Evolutionary conservation across 176 grass and related monocot genomes (phyloP).

Genomic region (Sorghum bicolor): DNA sequence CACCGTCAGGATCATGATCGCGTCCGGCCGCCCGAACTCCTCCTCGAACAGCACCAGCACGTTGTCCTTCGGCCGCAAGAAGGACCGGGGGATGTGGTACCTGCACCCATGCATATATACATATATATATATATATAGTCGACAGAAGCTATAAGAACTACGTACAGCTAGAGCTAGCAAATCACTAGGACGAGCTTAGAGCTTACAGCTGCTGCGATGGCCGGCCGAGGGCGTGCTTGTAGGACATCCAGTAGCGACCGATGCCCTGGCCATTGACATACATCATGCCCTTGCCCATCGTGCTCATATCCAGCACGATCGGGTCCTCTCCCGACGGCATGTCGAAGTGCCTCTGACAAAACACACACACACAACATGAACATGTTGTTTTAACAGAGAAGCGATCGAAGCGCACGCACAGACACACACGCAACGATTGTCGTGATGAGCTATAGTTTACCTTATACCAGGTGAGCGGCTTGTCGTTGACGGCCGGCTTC

Average conservation of each 20-base stretch:
- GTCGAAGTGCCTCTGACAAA: conserved; percentile 51
- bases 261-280: conserved; percentile 69
- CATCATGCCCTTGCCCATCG: conserved; percentile 71
- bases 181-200: not conserved
- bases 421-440: not conserved
- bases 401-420: too few relatives aligned
- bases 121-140: not conserved
- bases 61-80: conserved; percentile 57
- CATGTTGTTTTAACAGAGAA: not conserved
- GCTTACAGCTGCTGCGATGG: conserved; percentile 71
- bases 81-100: conserved; percentile 57
- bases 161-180: too few relatives aligned
- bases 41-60: conserved; percentile 76
- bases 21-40: conserved; percentile 51
- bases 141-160: not conserved
- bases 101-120: not conserved
- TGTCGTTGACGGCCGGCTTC: conserved; percentile 24
- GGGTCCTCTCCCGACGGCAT: conserved; percentile 49
- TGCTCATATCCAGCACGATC: conserved; percentile 57
- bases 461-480: conserved; percentile 70
- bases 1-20: conserved; percentile 73
- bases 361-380: not conserved
- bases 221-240: conserved; percentile 56
- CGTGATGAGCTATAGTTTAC: not conserved
- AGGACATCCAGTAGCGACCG: conserved; percentile 79